Conservation (phyloP, 139 green algal species). For the Chlamydomonas eustigma region DNA sequence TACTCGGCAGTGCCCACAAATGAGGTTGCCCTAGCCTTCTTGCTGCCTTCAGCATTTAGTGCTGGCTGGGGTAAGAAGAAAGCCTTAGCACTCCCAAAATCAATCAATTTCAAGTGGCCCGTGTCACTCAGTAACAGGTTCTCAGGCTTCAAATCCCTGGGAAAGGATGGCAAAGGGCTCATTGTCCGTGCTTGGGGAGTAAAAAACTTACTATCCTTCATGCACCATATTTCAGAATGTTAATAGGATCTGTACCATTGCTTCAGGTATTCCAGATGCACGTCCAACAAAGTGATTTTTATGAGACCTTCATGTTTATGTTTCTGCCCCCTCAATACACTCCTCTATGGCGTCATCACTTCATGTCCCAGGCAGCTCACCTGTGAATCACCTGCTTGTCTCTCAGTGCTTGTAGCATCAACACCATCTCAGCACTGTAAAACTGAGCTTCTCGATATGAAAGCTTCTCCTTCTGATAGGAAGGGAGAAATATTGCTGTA, state of each 20-base stretch:
- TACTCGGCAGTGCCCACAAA: slow-evolving; percentile 91
- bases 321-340: no score
- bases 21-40: slow-evolving; percentile 36
- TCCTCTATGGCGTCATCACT: not conserved
- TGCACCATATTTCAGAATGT: no score
- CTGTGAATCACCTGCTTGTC: slow-evolving; percentile 48
- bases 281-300: no score
- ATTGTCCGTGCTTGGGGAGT: no score
- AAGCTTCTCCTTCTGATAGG: slow-evolving; percentile 41
- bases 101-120: slow-evolving; percentile 86
- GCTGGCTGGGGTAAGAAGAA: slow-evolving; percentile 7
- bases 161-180: no score
- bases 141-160: slow-evolving; percentile 86
- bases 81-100: slow-evolving; percentile 85
- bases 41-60: no score
- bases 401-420: slow-evolving; percentile 67
- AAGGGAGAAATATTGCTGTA: no score
- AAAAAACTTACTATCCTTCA: no score
- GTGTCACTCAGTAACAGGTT: slow-evolving; percentile 77
- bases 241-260: no score
- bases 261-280: no score
- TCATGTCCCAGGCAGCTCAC: slow-evolving; percentile 2
- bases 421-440: slow-evolving; percentile 80
- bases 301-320: no score
- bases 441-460: slow-evolving; percentile 31